These are phyloP conservation scores for Seminavis robusta DNA, from an alignment of 108 stramenopile genomes.

Conservation along the genomic window DNA sequence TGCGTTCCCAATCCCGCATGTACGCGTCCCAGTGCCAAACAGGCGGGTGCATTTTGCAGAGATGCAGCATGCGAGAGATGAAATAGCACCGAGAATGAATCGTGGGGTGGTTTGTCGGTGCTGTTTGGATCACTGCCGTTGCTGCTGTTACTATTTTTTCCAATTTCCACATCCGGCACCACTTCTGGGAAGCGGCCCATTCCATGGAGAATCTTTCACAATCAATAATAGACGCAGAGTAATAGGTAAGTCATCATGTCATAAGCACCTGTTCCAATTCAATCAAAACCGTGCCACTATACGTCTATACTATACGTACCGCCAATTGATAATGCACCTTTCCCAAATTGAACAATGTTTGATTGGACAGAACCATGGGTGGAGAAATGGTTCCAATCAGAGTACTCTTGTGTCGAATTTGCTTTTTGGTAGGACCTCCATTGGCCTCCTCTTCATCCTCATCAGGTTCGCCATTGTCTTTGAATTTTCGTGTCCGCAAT, in stretches of 20 bases:
- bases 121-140: not conserved
- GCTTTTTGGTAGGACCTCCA: conserved; percentile 4
- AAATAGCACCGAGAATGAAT: conserved; percentile 66
- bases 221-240: too few species aligned
- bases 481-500: conserved; percentile 27
- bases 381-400: conserved; percentile 22
- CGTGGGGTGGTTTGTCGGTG: conserved; percentile 40
- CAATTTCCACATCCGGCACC: conserved; percentile 11
- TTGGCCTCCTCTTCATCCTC: conserved; percentile 1
- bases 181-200: conserved; percentile 65
- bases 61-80: conserved; percentile 66
- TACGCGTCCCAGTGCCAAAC: conserved; percentile 60
- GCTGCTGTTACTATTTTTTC: not conserved
- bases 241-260: too few species aligned
- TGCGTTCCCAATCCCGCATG: conserved; percentile 53
- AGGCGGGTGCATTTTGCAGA: conserved; percentile 46
- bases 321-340: conserved; percentile 77
- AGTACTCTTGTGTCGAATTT: conserved; percentile 20
- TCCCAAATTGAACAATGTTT: conserved; percentile 56
- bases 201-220: conserved; percentile 63
- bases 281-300: too few species aligned
- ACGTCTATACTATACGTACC: too few species aligned
- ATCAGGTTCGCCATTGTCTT: not conserved
- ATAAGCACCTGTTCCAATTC: too few species aligned
- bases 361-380: conserved; percentile 48